Base-by-base conservation (phyloP, 768 basidiomycete species). In the Auricularia sp. region DNA sequence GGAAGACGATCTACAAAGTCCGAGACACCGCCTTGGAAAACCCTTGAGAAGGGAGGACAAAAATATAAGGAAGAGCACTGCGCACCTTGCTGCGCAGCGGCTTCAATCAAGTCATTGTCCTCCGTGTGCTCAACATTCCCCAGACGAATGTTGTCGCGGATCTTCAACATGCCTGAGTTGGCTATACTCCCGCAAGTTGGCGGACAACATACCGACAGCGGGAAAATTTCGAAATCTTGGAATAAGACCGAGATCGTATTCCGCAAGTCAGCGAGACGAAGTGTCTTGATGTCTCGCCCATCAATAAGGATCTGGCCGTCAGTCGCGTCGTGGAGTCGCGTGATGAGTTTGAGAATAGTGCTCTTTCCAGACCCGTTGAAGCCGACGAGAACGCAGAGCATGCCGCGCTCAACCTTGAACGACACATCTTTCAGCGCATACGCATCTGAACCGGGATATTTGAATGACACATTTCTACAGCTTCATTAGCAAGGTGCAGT, bases 201-300 rank as follows among this genome's bases (percentile, higher is more conserved):
- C 64, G 10, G n/a, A 71, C 87, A 53, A 64, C 8, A 8, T 42
- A 88, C 88, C 33, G 89, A 87, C 54, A 92, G 76, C 0, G 90
- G 90, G 71, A 91, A 91, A 68, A 85, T 79, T 0, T 87, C 88
- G 69, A 89, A 91, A 71, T 92, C 90, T 70, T 92, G 90, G 74
- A 91, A 91, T 33, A 92, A 80, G 23, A 87, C 87, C 2, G 86
- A 84, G 33, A 84, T 83, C 2, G 84, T 80, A 21, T 81, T 81
- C n/a, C 88, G 77, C 16, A 91, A 74, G 71, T 90, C 85, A 2
- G 76, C 78, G 3, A 91, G 79, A 62, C 79, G 82, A 16, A 88
- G 73, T 0, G 79, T 80, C 47, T 79, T 80, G 66, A 91, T 87
- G 67, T 89, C 83, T 63, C 77, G 69, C n/a, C 79, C 84, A 62